These are phyloP conservation scores for Penicillium dipodomyicola DNA, from an alignment of 495 filamentous ascomycete species.

Conservation along the genomic window DNA sequence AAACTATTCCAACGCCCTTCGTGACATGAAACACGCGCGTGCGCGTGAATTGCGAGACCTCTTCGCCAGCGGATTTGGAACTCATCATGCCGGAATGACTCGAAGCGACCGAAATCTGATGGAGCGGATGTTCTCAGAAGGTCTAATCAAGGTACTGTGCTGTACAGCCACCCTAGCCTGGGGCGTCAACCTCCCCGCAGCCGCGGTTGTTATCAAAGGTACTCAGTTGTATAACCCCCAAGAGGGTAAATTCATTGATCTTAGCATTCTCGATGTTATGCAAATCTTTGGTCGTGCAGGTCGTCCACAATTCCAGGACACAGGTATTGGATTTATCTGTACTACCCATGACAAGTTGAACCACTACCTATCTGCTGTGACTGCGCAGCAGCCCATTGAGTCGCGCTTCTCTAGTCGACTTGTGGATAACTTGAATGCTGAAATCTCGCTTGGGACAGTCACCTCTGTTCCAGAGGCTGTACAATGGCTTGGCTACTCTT, in stretches of 20 bases:
- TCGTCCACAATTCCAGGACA: slow-evolving; percentile 94
- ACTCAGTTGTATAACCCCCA: slow-evolving; percentile 95
- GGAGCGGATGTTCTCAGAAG: slow-evolving; percentile 84
- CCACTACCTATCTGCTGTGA: slow-evolving; percentile 93
- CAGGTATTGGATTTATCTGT: slow-evolving; percentile 94
- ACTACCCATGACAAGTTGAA: slow-evolving; percentile 87
- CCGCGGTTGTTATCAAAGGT: slow-evolving; percentile 92
- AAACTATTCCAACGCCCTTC: slow-evolving; percentile 67
- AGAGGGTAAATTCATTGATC: slow-evolving; percentile 93
- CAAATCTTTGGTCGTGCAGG: slow-evolving; percentile 99
- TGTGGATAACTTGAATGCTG: slow-evolving; percentile 95
- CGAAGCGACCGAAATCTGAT: slow-evolving; percentile 90
- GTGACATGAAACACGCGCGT: slow-evolving; percentile 78
- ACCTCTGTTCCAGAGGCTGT: slow-evolving; percentile 92
- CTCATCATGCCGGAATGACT: slow-evolving; percentile 95
- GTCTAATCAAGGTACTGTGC: slow-evolving; percentile 90
- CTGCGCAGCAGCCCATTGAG: slow-evolving; percentile 93
- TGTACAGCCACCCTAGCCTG: slow-evolving; percentile 97
- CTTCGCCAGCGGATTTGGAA: slow-evolving; percentile 83
- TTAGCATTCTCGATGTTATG: slow-evolving; percentile 94
- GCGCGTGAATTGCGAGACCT: slow-evolving; percentile 84
- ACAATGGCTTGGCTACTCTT: slow-evolving; percentile 96
- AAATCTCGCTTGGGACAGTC: slow-evolving; percentile 90
- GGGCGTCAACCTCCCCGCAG: slow-evolving; percentile 95
- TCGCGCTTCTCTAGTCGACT: slow-evolving; percentile 86